phyloP scores from a whole-genome alignment of 2,329 filamentous ascomycete genomes.

The Xylariaceae sp. region DNA sequence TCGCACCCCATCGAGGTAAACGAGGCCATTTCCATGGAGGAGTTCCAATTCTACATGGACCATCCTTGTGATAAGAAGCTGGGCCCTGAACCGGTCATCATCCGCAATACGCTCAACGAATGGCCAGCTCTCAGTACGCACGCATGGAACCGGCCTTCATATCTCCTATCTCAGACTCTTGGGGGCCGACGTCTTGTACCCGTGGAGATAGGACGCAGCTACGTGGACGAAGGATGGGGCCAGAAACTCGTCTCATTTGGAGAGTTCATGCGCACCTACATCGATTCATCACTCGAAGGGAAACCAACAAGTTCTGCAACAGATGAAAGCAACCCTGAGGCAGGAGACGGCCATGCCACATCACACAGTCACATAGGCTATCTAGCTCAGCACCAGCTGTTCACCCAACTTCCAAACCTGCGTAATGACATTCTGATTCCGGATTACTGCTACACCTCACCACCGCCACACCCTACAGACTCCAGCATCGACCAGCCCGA shows the following conservation, averaged over 20 bases:
- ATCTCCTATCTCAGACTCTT: conserved; percentile 70
- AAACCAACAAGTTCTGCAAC: background rate
- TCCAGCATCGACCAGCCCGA: conserved; percentile 35
- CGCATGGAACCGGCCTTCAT: conserved; percentile 68
- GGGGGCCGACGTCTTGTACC: conserved; percentile 75
- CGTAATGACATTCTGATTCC: conserved; percentile 72
- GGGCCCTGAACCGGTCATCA: conserved; percentile 59
- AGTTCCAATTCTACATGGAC: conserved; percentile 58
- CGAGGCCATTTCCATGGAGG: conserved; percentile 47
- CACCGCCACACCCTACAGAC: conserved; percentile 50
- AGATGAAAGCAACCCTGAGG: background rate
- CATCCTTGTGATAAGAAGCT: conserved; percentile 33
- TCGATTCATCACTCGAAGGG: conserved; percentile 36
- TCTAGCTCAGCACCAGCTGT: conserved; percentile 85
- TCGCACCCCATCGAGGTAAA: conserved; percentile 38
- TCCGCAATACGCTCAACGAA: conserved; percentile 57
- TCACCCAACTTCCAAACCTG: conserved; percentile 73
- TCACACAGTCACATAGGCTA: conserved; percentile 58
- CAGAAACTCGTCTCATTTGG: conserved; percentile 74
- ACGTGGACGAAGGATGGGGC: conserved; percentile 79
- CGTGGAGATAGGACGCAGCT: conserved; percentile 79
- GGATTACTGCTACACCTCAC: conserved; percentile 74
- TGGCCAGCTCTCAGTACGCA: conserved; percentile 72
- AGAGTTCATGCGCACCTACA: conserved; percentile 61
- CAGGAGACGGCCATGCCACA: background rate